phyloP scores from a whole-genome alignment of 2,329 filamentous ascomycete genomes.

The Neobulgaria alba region DNA sequence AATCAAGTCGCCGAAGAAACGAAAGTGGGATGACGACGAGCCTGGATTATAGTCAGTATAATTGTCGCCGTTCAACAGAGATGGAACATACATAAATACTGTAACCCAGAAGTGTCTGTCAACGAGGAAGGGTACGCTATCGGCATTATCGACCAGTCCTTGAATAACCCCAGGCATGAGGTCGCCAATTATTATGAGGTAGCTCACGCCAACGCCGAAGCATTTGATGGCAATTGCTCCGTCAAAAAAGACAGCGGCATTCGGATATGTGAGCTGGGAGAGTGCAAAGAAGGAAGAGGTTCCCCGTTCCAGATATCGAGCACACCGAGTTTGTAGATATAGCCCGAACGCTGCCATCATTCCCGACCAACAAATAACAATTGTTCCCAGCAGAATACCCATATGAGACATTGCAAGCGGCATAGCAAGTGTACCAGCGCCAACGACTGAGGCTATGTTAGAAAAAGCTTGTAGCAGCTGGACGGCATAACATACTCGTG shows the following conservation, averaged over 20 bases:
- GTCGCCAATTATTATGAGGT: conserved; percentile 97
- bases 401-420: conserved; percentile 93
- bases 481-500: conserved; percentile 58
- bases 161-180: conserved; percentile 90
- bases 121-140: conserved; percentile 63
- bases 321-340: conserved; percentile 89
- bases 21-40: conserved; percentile 89
- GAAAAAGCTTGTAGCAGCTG: background rate
- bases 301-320: conserved; percentile 84
- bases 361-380: conserved; percentile 88
- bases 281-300: conserved; percentile 91
- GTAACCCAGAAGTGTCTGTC: conserved; percentile 98
- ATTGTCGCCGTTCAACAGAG: background rate
- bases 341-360: conserved; percentile 84
- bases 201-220: conserved; percentile 94
- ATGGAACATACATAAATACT: conserved; percentile 65
- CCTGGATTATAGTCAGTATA: conserved; percentile 35
- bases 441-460: conserved; percentile 56
- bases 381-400: conserved; percentile 75
- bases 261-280: conserved; percentile 93
- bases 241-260: conserved; percentile 91
- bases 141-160: conserved; percentile 62
- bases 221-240: conserved; percentile 95
- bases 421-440: conserved; percentile 85
- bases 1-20: conserved; percentile 85